A percentile compares a stretch with the other conserved stretches of the same genome.
These are phyloP conservation scores for Penicillium frequentans DNA, from an alignment of 2,329 filamentous ascomycete species.

Conservation along the genomic window DNA sequence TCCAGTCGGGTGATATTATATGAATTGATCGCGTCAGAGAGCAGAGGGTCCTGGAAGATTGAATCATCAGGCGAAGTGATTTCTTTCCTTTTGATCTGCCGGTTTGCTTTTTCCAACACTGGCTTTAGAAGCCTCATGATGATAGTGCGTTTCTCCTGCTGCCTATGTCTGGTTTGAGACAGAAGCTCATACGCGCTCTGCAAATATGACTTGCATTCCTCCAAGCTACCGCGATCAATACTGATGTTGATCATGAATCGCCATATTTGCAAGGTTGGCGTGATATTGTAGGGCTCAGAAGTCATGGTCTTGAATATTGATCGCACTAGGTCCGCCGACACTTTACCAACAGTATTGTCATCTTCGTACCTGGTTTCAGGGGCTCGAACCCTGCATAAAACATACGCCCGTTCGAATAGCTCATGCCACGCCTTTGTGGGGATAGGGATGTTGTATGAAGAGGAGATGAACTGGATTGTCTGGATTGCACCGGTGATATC, in stretches of 20 bases:
- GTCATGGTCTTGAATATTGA: slow-evolving; percentile 62
- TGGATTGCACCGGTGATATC: slow-evolving; percentile 60
- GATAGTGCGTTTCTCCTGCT: slow-evolving; percentile 24
- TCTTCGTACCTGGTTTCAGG: slow-evolving; percentile 1
- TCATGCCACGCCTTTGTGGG: slow-evolving; percentile 62
- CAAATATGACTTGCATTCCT: slow-evolving; percentile 28
- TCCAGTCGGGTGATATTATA: slow-evolving; percentile 35
- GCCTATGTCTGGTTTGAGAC: slow-evolving; percentile 26
- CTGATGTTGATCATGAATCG: slow-evolving; percentile 31
- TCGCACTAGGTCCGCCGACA: slow-evolving; percentile 49
- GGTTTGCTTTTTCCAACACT: background rate
- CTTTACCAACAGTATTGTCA: slow-evolving; percentile 24
- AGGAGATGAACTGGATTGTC: slow-evolving; percentile 63
- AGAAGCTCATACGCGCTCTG: slow-evolving; percentile 31
- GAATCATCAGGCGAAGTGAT: background rate
- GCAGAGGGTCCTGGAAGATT: slow-evolving; percentile 22
- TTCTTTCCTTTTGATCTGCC: background rate
- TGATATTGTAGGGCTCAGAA: slow-evolving; percentile 55
- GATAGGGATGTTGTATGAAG: slow-evolving; percentile 59
- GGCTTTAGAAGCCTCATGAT: slow-evolving; percentile 26
- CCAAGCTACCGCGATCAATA: slow-evolving; percentile 20
- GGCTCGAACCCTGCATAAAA: slow-evolving; percentile 47
- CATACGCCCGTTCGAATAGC: slow-evolving; percentile 66
- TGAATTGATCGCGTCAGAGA: slow-evolving; percentile 31
- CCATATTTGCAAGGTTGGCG: slow-evolving; percentile 60